phyloP scores from a whole-genome alignment of 768 basidiomycete species.

The Boletellus emodensis region DNA sequence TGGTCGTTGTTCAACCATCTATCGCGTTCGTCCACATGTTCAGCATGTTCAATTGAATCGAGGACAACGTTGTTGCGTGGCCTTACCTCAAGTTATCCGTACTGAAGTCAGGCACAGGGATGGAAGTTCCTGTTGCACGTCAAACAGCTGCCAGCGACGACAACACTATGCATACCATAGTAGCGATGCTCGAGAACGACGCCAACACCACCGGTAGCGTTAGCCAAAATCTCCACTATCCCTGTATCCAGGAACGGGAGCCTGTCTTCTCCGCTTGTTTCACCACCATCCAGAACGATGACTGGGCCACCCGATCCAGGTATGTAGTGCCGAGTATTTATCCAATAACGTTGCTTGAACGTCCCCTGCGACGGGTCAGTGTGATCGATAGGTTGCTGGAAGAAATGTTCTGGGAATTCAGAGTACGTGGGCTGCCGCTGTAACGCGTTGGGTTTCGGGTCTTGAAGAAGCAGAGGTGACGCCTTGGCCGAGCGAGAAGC shows the following conservation, averaged over 20 bases:
- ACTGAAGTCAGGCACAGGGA: slow-evolving; percentile 72
- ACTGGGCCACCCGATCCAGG: slow-evolving; percentile 73
- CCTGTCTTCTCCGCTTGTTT: slow-evolving; percentile 77
- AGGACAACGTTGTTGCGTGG: neutral
- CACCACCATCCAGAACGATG: slow-evolving; percentile 88
- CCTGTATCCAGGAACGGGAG: slow-evolving; percentile 60
- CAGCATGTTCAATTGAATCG: neutral
- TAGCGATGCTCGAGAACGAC: slow-evolving; percentile 92
- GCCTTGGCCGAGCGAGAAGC: slow-evolving; percentile 7
- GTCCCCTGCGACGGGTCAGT: slow-evolving; percentile 55
- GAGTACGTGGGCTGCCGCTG: slow-evolving; percentile 8
- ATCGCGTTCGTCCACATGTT: slow-evolving; percentile 7
- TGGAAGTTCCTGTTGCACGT: slow-evolving; percentile 55
- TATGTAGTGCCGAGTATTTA: slow-evolving; percentile 77
- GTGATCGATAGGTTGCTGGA: slow-evolving; percentile 85
- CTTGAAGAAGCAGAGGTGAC: slow-evolving; percentile 23
- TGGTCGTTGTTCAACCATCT: slow-evolving; percentile 91
- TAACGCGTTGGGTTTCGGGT: slow-evolving; percentile 10
- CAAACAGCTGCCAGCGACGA: neutral
- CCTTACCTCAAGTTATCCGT: slow-evolving; percentile 75
- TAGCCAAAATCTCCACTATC: slow-evolving; percentile 81
- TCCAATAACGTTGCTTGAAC: slow-evolving; percentile 91
- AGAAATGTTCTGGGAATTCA: slow-evolving; percentile 62
- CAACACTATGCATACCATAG: slow-evolving; percentile 52
- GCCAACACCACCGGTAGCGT: slow-evolving; percentile 81